These are phyloP conservation scores for Penicillium sp. DNA, from an alignment of 2,329 filamentous ascomycete genomes.

Conservation along the genomic window DNA sequence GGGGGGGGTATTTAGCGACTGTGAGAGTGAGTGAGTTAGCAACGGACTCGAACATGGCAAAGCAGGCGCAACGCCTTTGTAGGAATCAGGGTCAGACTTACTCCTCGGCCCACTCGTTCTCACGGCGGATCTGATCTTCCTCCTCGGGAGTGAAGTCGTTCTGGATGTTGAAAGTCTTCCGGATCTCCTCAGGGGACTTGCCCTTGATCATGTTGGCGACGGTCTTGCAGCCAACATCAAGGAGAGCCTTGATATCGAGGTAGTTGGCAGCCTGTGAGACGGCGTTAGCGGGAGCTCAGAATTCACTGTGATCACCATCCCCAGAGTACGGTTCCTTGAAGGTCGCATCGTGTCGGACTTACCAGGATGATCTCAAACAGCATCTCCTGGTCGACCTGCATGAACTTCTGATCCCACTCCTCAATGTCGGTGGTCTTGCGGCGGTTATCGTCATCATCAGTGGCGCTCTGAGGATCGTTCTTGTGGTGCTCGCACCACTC, in stretches of 20 bases:
- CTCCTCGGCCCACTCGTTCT: conserved; percentile 93
- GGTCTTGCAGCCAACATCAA: conserved; percentile 98
- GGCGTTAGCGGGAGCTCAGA: neutral
- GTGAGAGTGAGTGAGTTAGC: neutral
- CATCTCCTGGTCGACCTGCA: conserved; percentile 99
- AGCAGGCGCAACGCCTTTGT: neutral
- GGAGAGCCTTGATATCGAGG: conserved; percentile 96
- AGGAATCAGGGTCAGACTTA: conserved; percentile 41
- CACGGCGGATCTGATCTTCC: conserved; percentile 93
- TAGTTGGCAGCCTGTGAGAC: conserved; percentile 84
- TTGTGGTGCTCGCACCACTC: conserved; percentile 98
- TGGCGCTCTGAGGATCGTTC: conserved; percentile 78
- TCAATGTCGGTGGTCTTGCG: conserved; percentile 99
- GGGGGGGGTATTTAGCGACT: conserved; percentile 57
- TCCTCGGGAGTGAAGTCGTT: conserved; percentile 99
- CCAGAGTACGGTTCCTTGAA: neutral
- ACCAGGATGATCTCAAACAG: conserved; percentile 98
- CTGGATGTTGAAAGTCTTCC: conserved; percentile 99
- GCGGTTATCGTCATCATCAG: conserved; percentile 88
- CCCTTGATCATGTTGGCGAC: conserved; percentile 99
- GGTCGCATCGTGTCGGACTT: conserved; percentile 46
- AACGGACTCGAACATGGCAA: neutral
- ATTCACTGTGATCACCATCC: too few relatives aligned
- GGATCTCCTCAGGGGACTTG: conserved; percentile 98
- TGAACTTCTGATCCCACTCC: conserved; percentile 99